phyloP scores from a whole-genome alignment of 768 basidiomycete genomes.

The Kwoniella shandongensis region DNA sequence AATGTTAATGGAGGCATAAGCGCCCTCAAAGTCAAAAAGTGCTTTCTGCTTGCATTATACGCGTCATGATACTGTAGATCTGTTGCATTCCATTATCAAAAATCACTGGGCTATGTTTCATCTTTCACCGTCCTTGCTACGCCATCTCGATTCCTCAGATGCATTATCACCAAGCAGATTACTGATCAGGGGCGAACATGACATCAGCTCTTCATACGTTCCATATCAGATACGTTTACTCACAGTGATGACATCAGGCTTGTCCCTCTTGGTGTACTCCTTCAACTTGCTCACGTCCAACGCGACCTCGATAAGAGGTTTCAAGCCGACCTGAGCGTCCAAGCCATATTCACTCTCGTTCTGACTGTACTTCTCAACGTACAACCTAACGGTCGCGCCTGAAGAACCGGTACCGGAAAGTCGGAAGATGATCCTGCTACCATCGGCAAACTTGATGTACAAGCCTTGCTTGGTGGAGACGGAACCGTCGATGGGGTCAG shows the following conservation, averaged over 20 bases:
- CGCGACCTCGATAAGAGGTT: slow-evolving; percentile 95
- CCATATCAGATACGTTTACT: slow-evolving; percentile 21
- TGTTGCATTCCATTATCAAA: no score
- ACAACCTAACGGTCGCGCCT: slow-evolving; percentile 94
- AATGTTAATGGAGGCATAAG: no score
- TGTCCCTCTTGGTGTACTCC: slow-evolving; percentile 77
- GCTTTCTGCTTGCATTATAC: no score
- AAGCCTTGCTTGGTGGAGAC: slow-evolving; percentile 95
- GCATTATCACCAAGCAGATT: neutral
- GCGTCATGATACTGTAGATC: no score
- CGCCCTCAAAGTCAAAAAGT: no score
- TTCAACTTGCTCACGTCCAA: slow-evolving; percentile 78
- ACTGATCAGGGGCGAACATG: neutral
- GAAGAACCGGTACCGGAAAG: slow-evolving; percentile 93
- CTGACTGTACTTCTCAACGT: slow-evolving; percentile 77
- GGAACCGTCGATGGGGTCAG: slow-evolving; percentile 94
- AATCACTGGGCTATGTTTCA: no score
- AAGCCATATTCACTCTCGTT: slow-evolving; percentile 57
- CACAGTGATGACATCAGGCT: slow-evolving; percentile 96
- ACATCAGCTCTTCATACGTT: neutral
- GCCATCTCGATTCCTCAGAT: no score
- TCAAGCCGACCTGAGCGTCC: slow-evolving; percentile 79
- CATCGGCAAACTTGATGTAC: slow-evolving; percentile 85
- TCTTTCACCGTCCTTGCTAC: neutral
- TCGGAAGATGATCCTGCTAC: slow-evolving; percentile 91